These are phyloP conservation scores for Mycena sp. DNA, from an alignment of 1,284 basidiomycete species.

Conservation along the genomic window DNA sequence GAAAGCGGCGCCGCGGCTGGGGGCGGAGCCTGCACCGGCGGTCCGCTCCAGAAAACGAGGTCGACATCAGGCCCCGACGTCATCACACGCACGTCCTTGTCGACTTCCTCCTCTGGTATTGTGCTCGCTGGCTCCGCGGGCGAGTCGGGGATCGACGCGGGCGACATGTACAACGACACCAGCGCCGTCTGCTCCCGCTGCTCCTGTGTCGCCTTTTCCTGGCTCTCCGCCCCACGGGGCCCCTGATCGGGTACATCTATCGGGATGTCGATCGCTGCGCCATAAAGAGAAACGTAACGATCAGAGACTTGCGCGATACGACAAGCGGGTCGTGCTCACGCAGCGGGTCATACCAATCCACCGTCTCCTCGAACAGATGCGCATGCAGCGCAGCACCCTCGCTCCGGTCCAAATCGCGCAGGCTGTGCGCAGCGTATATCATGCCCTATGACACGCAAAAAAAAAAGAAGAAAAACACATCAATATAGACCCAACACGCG, in stretches of 20 bases:
- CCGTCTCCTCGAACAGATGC: constrained; percentile 81
- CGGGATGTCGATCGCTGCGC: constrained; percentile 69
- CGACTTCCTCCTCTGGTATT: constrained; percentile 74
- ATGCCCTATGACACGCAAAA: constrained; percentile 61
- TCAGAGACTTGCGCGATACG: too few species aligned
- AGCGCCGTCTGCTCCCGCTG: constrained; percentile 81
- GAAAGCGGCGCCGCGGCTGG: constrained; percentile 44
- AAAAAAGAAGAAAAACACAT: constrained; percentile 45
- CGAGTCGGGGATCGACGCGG: constrained; percentile 75
- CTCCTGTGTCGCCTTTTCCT: constrained; percentile 74
- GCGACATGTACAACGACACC: constrained; percentile 74
- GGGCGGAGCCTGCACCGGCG: constrained; percentile 37
- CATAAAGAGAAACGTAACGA: too few species aligned
- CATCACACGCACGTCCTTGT: constrained; percentile 70
- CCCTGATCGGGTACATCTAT: constrained; percentile 50
- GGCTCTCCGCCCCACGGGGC: constrained; percentile 69
- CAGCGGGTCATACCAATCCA: constrained; percentile 83
- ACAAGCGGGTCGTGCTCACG: constrained; percentile 67
- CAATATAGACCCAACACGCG: constrained; percentile 59
- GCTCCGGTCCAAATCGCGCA: constrained; percentile 84
- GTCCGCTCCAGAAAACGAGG: constrained; percentile 66
- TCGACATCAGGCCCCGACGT: constrained; percentile 74
- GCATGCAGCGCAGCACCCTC: constrained; percentile 85
- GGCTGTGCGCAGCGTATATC: constrained; percentile 65
- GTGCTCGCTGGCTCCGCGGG: constrained; percentile 73